A percentile compares a stretch with the other conserved stretches of the same genome.
These are phyloP conservation scores for Funneliformis caledonium DNA, from an alignment of 371 early-diverging fungal genomes.

Conservation along the genomic window DNA sequence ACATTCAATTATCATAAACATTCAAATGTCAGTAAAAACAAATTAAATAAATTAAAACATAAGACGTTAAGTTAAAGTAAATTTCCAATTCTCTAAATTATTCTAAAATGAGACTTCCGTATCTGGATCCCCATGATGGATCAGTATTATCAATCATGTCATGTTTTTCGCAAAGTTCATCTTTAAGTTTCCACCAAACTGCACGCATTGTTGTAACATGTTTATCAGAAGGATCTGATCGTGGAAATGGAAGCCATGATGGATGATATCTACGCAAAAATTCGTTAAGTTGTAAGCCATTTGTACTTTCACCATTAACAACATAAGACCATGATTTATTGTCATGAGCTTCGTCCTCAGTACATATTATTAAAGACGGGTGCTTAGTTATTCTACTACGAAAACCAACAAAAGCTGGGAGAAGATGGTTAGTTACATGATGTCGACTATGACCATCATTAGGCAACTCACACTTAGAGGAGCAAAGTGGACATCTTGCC, in stretches of 20 bases:
- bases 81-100: too few relatives aligned
- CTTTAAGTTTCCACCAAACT: neutral
- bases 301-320: too few relatives aligned
- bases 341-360: neutral
- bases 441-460: neutral
- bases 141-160: neutral
- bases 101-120: too few relatives aligned
- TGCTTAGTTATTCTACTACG: fast-evolving
- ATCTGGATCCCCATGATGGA: neutral
- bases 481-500: neutral
- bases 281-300: neutral
- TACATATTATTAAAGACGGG: neutral
- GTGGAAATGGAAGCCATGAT: neutral
- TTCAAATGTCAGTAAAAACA: too few relatives aligned
- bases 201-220: neutral
- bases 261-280: neutral
- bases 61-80: too few relatives aligned
- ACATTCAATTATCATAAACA: too few relatives aligned
- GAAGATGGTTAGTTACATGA: neutral
- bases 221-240: neutral
- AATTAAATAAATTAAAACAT: too few relatives aligned
- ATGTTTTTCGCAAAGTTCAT: neutral
- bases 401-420: neutral
- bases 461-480: neutral
- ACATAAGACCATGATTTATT: neutral